A percentile compares a stretch with the other conserved stretches of the same genome.
phyloP scores from a whole-genome alignment of 2,329 filamentous ascomycete genomes.

The Penicillium sclerotigenum region DNA sequence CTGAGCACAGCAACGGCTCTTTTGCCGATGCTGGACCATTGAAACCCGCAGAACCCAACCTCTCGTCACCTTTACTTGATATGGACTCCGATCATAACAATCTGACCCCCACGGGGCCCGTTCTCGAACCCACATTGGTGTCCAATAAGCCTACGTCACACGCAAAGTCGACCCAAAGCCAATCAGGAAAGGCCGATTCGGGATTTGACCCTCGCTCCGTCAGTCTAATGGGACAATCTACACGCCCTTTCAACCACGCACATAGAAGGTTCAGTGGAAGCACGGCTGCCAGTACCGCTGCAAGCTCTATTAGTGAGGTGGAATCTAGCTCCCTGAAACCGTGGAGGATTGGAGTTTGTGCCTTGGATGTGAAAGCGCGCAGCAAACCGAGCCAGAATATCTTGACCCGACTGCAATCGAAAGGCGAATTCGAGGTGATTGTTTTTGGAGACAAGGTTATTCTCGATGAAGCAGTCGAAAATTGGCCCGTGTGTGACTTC shows the following conservation, averaged over 20 bases:
- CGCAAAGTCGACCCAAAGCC: conserved; percentile 14
- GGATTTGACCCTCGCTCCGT: conserved; percentile 38
- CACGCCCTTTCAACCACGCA: conserved; percentile 61
- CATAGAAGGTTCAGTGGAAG: conserved; percentile 78
- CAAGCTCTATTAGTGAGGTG: conserved; percentile 68
- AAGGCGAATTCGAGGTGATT: conserved; percentile 90
- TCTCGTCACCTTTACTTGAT: background rate
- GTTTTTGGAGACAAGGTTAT: conserved; percentile 99
- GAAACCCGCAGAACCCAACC: conserved; percentile 14
- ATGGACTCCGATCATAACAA: conserved; percentile 17
- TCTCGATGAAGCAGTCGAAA: conserved; percentile 90
- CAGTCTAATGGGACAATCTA: conserved; percentile 28
- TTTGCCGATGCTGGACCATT: conserved; percentile 40
- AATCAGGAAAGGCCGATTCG: conserved; percentile 20
- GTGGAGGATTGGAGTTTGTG: conserved; percentile 84
- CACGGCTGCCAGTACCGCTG: conserved; percentile 72
- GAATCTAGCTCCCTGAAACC: conserved; percentile 52
- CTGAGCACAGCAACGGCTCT: conserved; percentile 24
- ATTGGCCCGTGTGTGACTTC: conserved; percentile 95
- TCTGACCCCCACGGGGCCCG: background rate
- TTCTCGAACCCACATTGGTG: background rate
- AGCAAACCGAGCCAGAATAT: conserved; percentile 98
- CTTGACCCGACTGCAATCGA: conserved; percentile 82
- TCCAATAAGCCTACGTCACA: conserved; percentile 10
- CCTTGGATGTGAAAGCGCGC: conserved; percentile 89